Evolutionary conservation across 805 yeast genomes (phyloP), one percentile per base, ranked within the genome.

Genomic region (Candida schatavii): DNA sequence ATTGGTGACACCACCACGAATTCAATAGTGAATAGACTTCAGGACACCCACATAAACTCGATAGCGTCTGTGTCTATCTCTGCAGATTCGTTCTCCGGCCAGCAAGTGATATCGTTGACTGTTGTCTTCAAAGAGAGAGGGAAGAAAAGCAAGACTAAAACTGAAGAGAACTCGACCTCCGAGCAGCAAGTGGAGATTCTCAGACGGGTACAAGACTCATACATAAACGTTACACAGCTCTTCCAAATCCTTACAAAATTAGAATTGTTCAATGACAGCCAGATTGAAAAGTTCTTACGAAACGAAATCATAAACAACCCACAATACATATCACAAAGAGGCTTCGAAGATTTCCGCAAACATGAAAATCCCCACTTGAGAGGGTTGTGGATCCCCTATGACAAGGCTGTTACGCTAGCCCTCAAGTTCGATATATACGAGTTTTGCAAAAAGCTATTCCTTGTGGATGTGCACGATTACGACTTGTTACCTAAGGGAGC

Each of bases 341-440:
- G 45, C 11, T 56, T 47, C 42, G 54, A 56, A 39, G 72, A 70
- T 52, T 58, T 51, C 27, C 47, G 62, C 3, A 39, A 48, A n/a
- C 62, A 61, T 45, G 61, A 56, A 17, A 58, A 60, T 42, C 25
- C 45, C 3, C 48, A 46, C 30, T 44, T 69, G 26, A 50, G 59
- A 25, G 75, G 75, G 0, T 40, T 68, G 17, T 70, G 75, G 75
- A 57, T 70, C 19, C 64, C 74, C 11, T 70, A 67, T 53, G 75
- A 69, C 43, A 66, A 62, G 49, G 74, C 74, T 2, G 70, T 70
- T 14, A 42, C 51, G 17, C 44, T 70, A n/a, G 66, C 72, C 10
- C 50, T 61, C 20, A 61, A 61, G 39, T 67, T 69, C 43, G 73
- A 68, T 48, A 50, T 69, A 28, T 70, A 70, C 50, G 65, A 61